Conservation (phyloP, 2,329 filamentous ascomycete genomes). For the Scedosporium dehoogii region DNA sequence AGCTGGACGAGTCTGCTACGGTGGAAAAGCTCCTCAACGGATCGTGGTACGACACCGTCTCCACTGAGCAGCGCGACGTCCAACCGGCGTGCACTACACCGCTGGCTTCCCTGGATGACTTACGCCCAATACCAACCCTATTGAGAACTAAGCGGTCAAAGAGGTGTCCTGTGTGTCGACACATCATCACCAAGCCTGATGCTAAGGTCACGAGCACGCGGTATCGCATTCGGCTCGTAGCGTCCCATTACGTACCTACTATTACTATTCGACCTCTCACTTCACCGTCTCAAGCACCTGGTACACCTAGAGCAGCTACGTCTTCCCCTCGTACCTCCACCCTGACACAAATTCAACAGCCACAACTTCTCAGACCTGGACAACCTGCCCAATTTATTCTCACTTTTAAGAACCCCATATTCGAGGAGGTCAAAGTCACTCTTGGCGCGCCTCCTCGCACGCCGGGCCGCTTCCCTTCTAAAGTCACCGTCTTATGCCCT, state of each 20-base stretch:
- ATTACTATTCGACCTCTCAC: constrained; percentile 60
- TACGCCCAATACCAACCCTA: constrained; percentile 73
- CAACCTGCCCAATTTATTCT: constrained; percentile 69
- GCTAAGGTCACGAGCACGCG: constrained; percentile 79
- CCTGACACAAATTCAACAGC: constrained; percentile 16
- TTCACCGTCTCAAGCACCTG: constrained; percentile 8
- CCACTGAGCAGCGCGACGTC: constrained; percentile 34
- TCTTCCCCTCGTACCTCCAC: constrained; percentile 24
- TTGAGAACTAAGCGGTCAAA: constrained; percentile 90
- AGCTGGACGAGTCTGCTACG: constrained; percentile 50
- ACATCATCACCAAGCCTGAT: constrained; percentile 93
- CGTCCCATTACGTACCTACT: constrained; percentile 76
- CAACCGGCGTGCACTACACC: constrained; percentile 36
- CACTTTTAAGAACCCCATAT: constrained; percentile 88
- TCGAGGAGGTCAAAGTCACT: constrained; percentile 79
- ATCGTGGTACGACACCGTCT: constrained; percentile 55
- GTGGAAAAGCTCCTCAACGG: constrained; percentile 48
- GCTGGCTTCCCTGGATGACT: constrained; percentile 57
- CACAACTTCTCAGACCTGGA: constrained; percentile 39
- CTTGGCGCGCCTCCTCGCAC: constrained; percentile 76
- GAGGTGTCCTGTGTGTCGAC: constrained; percentile 82
- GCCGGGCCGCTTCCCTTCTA: constrained; percentile 64
- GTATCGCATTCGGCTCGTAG: constrained; percentile 87
- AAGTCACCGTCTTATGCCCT: constrained; percentile 86
- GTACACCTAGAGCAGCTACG: constrained; percentile 13